Percentiles rank a stretch among this genome's conserved stretches.
phyloP scores from a whole-genome alignment of 2,329 filamentous ascomycete species.

The Cercospora citrullina region DNA sequence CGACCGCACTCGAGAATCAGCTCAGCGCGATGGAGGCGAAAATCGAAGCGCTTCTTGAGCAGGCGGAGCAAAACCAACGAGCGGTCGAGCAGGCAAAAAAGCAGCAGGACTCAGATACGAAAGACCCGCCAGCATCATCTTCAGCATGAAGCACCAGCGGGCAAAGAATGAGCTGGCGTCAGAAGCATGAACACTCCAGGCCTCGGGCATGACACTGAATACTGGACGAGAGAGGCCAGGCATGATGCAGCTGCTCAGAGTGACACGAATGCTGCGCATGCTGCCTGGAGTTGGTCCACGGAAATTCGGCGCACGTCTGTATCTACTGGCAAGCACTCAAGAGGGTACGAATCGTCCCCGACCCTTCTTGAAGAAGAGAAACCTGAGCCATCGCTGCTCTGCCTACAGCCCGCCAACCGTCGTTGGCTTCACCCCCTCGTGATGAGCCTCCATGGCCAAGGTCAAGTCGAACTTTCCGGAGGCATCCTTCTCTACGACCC shows the following conservation, averaged over 20 bases:
- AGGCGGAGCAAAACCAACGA: conserved; percentile 47
- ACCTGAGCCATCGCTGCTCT: neutral
- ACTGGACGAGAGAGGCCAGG: neutral
- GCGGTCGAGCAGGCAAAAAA: conserved; percentile 30
- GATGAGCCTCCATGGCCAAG: conserved; percentile 37
- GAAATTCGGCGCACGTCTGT: neutral
- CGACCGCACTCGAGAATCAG: conserved; percentile 56
- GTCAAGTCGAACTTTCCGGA: conserved; percentile 65
- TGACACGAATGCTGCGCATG: neutral
- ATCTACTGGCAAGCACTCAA: neutral
- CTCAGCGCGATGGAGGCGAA: conserved; percentile 56
- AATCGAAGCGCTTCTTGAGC: conserved; percentile 55
- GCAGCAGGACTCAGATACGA: conserved; percentile 24
- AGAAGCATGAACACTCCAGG: neutral
- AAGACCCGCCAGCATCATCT: conserved; percentile 6
- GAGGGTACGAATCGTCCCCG: neutral
- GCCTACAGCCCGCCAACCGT: conserved; percentile 35
- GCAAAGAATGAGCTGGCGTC: neutral
- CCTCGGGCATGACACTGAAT: neutral
- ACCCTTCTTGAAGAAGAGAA: neutral
- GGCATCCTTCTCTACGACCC: conserved; percentile 74
- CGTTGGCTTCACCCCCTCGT: conserved; percentile 38
- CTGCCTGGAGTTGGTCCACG: neutral
- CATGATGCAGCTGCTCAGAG: neutral
- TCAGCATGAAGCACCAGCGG: neutral